A percentile compares a stretch with the other conserved stretches of the same genome.
phyloP scores from a whole-genome alignment of 441 rosid genomes.

The Aleurites moluccanus region DNA sequence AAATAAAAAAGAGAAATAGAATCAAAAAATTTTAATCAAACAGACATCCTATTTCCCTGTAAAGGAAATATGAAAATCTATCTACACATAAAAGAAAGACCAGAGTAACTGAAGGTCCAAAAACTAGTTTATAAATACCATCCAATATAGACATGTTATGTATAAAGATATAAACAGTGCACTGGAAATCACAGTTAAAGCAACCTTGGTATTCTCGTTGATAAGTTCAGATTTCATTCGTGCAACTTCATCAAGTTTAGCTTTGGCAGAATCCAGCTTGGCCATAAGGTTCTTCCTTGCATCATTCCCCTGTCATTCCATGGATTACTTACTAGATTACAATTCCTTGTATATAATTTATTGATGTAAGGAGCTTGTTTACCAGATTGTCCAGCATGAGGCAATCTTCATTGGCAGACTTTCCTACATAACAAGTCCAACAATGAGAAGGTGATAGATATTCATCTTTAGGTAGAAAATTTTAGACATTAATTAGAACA shows the following conservation, averaged over 20 bases:
- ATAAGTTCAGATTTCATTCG: constrained; percentile 41
- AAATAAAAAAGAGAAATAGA: background rate
- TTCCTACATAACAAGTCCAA: constrained; percentile 30
- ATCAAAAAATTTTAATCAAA: background rate
- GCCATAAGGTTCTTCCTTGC: constrained; percentile 31
- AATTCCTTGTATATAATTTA: background rate
- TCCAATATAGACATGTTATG: background rate
- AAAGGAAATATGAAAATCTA: background rate
- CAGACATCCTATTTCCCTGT: background rate
- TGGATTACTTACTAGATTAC: constrained; percentile 13
- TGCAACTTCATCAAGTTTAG: constrained; percentile 49
- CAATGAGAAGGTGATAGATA: constrained; percentile 12
- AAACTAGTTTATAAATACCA: background rate
- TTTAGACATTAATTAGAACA: background rate
- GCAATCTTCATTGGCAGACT: constrained; percentile 17
- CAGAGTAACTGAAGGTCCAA: background rate
- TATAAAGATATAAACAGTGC: background rate
- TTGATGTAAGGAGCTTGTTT: constrained; percentile 16
- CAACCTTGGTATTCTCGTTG: constrained; percentile 51
- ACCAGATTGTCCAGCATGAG: constrained; percentile 26
- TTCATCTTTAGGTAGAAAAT: background rate
- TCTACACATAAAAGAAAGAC: background rate
- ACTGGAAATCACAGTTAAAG: constrained; percentile 4
- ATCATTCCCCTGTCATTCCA: constrained; percentile 33
- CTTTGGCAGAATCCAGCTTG: constrained; percentile 46